Conservation (phyloP, 345 rosid species). For the Litchi chinensis region DNA sequence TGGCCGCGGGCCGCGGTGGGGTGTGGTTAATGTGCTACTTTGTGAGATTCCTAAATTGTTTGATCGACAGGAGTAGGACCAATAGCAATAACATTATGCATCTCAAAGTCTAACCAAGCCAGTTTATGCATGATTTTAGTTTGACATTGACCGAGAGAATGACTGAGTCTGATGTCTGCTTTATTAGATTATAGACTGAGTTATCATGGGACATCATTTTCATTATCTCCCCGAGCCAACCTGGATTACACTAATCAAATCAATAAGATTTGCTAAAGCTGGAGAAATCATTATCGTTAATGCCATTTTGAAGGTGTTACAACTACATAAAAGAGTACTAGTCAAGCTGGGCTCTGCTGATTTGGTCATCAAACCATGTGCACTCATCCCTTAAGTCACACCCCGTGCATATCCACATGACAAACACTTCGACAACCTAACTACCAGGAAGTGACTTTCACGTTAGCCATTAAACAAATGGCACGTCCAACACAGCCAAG, state of each 20-base stretch:
- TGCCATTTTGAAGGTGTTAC: background rate
- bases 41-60: no score
- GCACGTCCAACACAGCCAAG: slow-evolving; percentile 3
- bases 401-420: background rate
- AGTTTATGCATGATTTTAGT: no score
- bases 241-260: slow-evolving; percentile 10
- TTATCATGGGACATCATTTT: background rate
- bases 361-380: background rate
- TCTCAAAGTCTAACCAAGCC: no score
- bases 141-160: no score
- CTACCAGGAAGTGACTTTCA: background rate
- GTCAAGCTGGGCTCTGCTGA: background rate
- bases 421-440: background rate
- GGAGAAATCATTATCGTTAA: background rate
- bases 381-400: background rate
- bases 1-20: no score
- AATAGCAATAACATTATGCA: no score
- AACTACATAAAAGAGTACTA: background rate
- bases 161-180: background rate
- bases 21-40: no score
- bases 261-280: background rate
- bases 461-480: background rate
- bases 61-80: no score
- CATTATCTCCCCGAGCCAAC: slow-evolving; percentile 7
- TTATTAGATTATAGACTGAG: background rate